Evolutionary conservation across 208 protist genomes (phyloP), one percentile per base, ranked within the genome.

Genomic region (Trypanosoma platydactyli): DNA sequence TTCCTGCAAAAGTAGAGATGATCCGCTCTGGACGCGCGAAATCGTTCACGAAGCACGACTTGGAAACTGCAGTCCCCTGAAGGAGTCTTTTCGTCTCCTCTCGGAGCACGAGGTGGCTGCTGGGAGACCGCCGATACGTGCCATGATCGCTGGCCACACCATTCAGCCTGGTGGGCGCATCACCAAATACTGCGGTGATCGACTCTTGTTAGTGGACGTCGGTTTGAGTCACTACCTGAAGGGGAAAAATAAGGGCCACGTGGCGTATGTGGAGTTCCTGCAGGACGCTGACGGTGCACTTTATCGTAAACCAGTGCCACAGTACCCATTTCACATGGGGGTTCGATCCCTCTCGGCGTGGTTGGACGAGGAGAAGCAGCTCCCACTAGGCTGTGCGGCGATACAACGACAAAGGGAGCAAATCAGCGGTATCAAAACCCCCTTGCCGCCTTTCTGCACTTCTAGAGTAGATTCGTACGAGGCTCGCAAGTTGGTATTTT

Each of bases 61-160:
- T 18, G 60, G 53, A 13, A 60, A 87, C 66, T 91, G 84, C 58
- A 38, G 12, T 1, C 68, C 64, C n/a, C 38, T 91, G n/a, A 20
- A 20, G 0, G 71, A 68, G 15, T 63, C 77, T 6, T 73, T 93
- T 1, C 33, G 61, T 0, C 58, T 65, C 1, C 62, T 94, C 25
- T 76, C 74, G 2, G 1, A 11, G 25, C 24, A 12, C 24, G 76
- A 83, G 56, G 18, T 46, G 18, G 57, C 44, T 13, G 27, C 51
- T 11, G 64, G 65, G 22, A 25, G 71, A 3, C 18, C 35, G 0
- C 41, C 53, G 20, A 56, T 89, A n/a, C 64, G 55, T 15, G 53
- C 68, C 16, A 84, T 93, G 79, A 73, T 91, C 25, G 78, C 81
- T 22, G 88, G 84, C 12, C 81, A 91, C 81, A 84, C 81, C 15